Conservation (phyloP, 169 alveolate genomes). For the Blepharisma undulans region DNA sequence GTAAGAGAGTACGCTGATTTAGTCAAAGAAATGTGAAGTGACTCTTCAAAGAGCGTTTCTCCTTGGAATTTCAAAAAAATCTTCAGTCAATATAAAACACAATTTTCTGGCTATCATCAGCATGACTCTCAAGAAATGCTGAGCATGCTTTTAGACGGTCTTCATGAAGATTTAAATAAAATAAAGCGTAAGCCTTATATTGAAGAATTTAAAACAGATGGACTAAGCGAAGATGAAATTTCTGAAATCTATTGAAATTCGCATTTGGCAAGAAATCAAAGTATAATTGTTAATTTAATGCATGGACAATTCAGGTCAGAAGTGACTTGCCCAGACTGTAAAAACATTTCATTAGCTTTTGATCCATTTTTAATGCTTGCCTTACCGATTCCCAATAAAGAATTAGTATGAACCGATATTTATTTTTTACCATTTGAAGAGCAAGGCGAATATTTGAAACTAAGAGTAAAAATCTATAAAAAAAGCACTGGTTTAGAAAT, state of each 20-base stretch:
- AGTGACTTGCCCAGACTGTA: constrained; percentile 71
- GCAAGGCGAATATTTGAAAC: too few species aligned
- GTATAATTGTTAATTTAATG: constrained; percentile 79
- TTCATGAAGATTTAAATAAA: constrained; percentile 87
- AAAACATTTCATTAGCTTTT: constrained; percentile 67
- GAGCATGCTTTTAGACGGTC: constrained; percentile 67
- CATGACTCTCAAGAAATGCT: constrained; percentile 84
- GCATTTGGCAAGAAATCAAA: constrained; percentile 72
- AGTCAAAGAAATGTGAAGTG: constrained; percentile 10
- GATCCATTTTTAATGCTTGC: constrained; percentile 83
- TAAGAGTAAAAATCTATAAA: too few species aligned
- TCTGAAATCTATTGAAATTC: constrained; percentile 74
- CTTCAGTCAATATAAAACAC: background rate
- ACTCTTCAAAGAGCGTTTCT: background rate
- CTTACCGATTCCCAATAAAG: constrained; percentile 66
- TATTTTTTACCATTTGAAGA: too few species aligned
- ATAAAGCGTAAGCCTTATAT: constrained; percentile 74
- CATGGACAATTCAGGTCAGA: constrained; percentile 79
- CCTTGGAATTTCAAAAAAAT: constrained; percentile 34
- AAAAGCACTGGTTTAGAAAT: too few species aligned
- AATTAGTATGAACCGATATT: too few species aligned
- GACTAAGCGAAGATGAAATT: constrained; percentile 65
- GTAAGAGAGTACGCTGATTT: constrained; percentile 46
- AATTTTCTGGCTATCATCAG: constrained; percentile 75
- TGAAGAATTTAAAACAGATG: constrained; percentile 58